phyloP scores from a whole-genome alignment of 148 eudicot genomes.

The Amaranthus hypochondriacus region DNA sequence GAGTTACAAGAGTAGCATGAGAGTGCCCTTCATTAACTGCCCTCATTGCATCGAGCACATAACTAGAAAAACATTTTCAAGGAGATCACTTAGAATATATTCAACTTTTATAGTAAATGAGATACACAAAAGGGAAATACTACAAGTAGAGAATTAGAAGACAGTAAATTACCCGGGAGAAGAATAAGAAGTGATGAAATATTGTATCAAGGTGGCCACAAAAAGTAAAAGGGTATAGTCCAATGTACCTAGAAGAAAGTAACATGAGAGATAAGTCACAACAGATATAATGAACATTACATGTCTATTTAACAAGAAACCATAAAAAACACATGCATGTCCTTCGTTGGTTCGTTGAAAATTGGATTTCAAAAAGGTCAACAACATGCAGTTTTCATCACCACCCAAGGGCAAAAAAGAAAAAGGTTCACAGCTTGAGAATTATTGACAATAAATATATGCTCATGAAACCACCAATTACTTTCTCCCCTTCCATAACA shows the following conservation, averaged over 20 bases:
- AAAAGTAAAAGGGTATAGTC: constrained; percentile 54
- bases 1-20: constrained; percentile 34
- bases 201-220: constrained; percentile 72
- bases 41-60: constrained; percentile 87
- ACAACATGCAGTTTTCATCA: background rate
- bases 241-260: constrained; percentile 49
- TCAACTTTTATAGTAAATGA: background rate
- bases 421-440: background rate
- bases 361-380: background rate
- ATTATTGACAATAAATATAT: background rate
- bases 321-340: background rate
- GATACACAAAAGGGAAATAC: background rate
- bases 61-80: constrained; percentile 32
- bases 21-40: constrained; percentile 45
- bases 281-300: background rate
- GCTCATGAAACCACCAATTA: background rate
- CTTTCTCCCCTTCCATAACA: background rate
- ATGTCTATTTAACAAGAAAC: background rate
- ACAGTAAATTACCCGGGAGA: constrained; percentile 71
- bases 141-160: background rate
- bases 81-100: constrained; percentile 4
- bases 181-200: constrained; percentile 71
- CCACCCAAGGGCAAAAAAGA: background rate
- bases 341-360: background rate
- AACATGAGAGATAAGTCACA: constrained; percentile 1